Base-by-base conservation (phyloP, 768 basidiomycete genomes). In the Dentipellis fragilis region DNA sequence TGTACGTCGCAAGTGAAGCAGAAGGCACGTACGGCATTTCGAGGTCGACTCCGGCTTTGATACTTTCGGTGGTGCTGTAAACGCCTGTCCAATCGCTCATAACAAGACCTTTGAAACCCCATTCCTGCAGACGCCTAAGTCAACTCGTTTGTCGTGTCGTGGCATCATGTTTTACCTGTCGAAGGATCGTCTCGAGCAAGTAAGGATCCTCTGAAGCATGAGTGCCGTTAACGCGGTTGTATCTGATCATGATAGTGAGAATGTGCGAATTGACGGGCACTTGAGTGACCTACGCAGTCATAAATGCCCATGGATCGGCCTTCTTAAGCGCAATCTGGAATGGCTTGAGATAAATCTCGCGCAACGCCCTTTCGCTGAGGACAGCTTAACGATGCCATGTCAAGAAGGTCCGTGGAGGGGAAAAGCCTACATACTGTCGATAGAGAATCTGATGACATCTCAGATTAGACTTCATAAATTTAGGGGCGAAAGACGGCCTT, bases 331-430 rank as follows among this genome's bases (percentile, higher is more conserved):
- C 83, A 46, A 84, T 75, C 70, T 80, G 76, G 67, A 80, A 80
- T 1, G 81, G 82, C 58, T 78, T 78, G 40, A 85, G 71, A 65
- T 86, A 85, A 50, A 86, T 77, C 65, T 85, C 83, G 7, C 84
- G 72, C 16, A 86, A 67, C 10, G 83, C 78, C n/a, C 83, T 73
- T 59, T 80, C 78, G 60, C 75, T 74, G 45, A 80, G 69, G 40
- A 75, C 76, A 57, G 76, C 74, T 77, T 55, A 7, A 3, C 2
- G 10, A 16, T 17, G 9, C 14, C n/a, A 17, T 5, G 29, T 29
- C 29, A 29, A 29, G 6, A 29, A 29, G 29, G 29, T 29, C 29
- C 29, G 6, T 9, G 7, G 21, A 36, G 11, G n/a, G 5, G 8
- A 34, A 1, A 17, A 16, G 23, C 17, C 21, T 5, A 40, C 38